Evolutionary conservation across 2,329 filamentous ascomycete genomes (phyloP).

Genomic region (Tolypocladium paradoxum): DNA sequence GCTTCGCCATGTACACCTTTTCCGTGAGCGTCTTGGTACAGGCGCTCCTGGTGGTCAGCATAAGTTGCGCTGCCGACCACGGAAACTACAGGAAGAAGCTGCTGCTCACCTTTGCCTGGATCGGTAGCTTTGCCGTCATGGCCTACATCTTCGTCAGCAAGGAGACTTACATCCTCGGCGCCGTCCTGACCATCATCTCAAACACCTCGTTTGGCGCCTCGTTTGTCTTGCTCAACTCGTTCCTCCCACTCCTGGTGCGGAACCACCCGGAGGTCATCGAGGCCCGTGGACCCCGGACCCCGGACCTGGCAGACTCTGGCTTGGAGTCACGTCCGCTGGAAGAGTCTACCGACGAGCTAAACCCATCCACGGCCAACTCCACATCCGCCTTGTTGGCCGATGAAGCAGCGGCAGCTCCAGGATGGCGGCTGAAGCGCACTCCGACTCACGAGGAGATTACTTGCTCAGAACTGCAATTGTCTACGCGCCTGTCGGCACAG

Average conservation of each 20-base stretch:
- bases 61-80: constrained; percentile 92
- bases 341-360: constrained; percentile 19
- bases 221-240: constrained; percentile 92
- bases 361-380: constrained; percentile 25
- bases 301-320: constrained; percentile 18
- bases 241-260: constrained; percentile 80
- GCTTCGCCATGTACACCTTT: constrained; percentile 98
- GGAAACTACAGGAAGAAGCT: constrained; percentile 85
- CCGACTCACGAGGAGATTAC: constrained; percentile 41
- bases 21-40: constrained; percentile 85
- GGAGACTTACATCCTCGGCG: constrained; percentile 68
- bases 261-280: constrained; percentile 54
- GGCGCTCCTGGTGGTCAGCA: constrained; percentile 83
- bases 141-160: constrained; percentile 71
- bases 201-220: constrained; percentile 93
- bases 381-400: constrained; percentile 35
- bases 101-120: constrained; percentile 72
- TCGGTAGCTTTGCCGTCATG: constrained; percentile 78
- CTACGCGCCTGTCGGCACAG: constrained; percentile 81
- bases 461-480: constrained; percentile 62
- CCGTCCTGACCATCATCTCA: constrained; percentile 74
- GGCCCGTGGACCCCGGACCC: constrained; percentile 15
- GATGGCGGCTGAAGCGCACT: constrained; percentile 23
- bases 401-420: constrained; percentile 7
- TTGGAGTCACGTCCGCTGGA: constrained; percentile 24